Evolutionary conservation across 495 filamentous ascomycete species (phyloP).

Genomic region (Xeromyces bisporus): DNA sequence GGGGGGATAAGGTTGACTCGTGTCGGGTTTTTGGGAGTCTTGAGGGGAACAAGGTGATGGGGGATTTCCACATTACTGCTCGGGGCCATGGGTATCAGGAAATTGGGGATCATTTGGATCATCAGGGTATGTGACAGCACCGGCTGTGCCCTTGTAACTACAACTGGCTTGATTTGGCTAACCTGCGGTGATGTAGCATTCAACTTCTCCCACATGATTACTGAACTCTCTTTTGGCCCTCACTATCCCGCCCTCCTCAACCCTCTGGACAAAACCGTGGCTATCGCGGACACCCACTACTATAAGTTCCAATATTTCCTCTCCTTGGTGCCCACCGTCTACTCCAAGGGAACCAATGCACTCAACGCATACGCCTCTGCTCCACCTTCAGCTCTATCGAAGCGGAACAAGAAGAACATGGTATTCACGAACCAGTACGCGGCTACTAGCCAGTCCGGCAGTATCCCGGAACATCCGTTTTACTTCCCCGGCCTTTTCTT

Average conservation of each 20-base stretch:
- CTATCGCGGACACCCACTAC: slow-evolving; percentile 60
- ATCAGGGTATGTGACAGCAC: slow-evolving; percentile 52
- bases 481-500: slow-evolving; percentile 84
- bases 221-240: slow-evolving; percentile 89
- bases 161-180: too few species aligned
- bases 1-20: slow-evolving; percentile 36
- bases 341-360: slow-evolving; percentile 44
- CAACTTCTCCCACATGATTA: slow-evolving; percentile 97
- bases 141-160: too few species aligned
- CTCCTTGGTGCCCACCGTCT: slow-evolving; percentile 90
- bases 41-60: slow-evolving; percentile 89
- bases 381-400: slow-evolving; percentile 8
- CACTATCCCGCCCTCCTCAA: slow-evolving; percentile 88
- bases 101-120: slow-evolving; percentile 65
- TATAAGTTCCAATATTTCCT: slow-evolving; percentile 98
- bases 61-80: slow-evolving; percentile 96
- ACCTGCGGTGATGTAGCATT: too few species aligned
- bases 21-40: slow-evolving; percentile 84
- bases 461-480: slow-evolving; percentile 43
- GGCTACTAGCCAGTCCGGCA: slow-evolving; percentile 65
- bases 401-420: slow-evolving; percentile 28
- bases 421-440: slow-evolving; percentile 97
- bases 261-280: slow-evolving; percentile 81
- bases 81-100: slow-evolving; percentile 85
- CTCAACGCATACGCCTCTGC: slow-evolving; percentile 19